A percentile compares a stretch with the other conserved stretches of the same genome.
Evolutionary conservation across 257 asterid species (phyloP).

Genomic region (Ligustrum vulgare): DNA sequence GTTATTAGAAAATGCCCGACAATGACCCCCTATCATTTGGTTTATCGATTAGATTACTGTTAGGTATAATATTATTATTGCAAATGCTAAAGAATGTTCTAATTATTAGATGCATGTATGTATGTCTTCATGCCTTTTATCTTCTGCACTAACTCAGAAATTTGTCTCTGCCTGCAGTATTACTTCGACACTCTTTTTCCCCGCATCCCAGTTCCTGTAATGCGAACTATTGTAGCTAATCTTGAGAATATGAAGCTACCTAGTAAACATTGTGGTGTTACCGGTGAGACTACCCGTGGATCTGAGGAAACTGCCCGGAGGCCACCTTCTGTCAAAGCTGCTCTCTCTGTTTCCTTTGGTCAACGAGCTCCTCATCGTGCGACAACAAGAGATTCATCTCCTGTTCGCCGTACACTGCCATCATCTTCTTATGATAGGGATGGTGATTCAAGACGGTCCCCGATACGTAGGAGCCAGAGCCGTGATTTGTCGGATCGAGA

Average conservation of each 20-base stretch:
- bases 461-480: constrained; percentile 67
- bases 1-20: not conserved
- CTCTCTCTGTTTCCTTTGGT: constrained; percentile 97
- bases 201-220: constrained; percentile 91
- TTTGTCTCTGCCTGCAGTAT: constrained; percentile 62
- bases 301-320: constrained; percentile 94
- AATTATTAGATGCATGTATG: not conserved
- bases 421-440: constrained; percentile 54
- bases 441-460: constrained; percentile 59
- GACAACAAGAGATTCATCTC: constrained; percentile 95
- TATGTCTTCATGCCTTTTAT: not conserved
- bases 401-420: constrained; percentile 73
- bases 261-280: constrained; percentile 74
- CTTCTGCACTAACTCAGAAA: constrained; percentile 10
- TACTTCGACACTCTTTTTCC: constrained; percentile 95
- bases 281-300: constrained; percentile 89
- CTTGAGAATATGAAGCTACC: constrained; percentile 93
- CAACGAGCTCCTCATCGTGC: constrained; percentile 99
- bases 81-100: not conserved
- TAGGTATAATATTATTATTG: not conserved
- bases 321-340: constrained; percentile 98
- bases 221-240: constrained; percentile 65
- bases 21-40: not conserved
- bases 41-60: not conserved
- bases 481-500: constrained; percentile 79